Percentiles rank a stretch among this genome's conserved stretches.
phyloP scores from a whole-genome alignment of 768 basidiomycete species.

The Rhizopogon roseolus region DNA sequence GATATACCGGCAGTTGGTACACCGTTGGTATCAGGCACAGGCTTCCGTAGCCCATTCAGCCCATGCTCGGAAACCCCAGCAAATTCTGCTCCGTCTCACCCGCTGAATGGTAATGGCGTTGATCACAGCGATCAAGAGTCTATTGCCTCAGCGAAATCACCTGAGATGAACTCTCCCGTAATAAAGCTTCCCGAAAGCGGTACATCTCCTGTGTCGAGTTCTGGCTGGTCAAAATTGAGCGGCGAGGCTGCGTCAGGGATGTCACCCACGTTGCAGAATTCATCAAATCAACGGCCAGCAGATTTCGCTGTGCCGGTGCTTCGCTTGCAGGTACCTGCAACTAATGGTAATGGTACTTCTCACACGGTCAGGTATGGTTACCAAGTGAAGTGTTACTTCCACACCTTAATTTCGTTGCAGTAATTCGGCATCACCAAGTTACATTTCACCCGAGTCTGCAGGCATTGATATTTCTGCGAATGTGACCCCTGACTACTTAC shows the following conservation, averaged over 20 bases:
- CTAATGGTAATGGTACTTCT: slow-evolving; percentile 15
- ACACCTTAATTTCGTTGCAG: slow-evolving; percentile 6
- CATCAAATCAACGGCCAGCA: not conserved
- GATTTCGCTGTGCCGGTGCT: slow-evolving; percentile 18
- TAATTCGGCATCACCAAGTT: slow-evolving; percentile 21
- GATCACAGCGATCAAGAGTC: slow-evolving; percentile 14
- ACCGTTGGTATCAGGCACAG: slow-evolving; percentile 14
- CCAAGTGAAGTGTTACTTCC: not conserved
- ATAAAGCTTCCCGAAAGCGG: slow-evolving; percentile 24
- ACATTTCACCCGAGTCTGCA: slow-evolving; percentile 29
- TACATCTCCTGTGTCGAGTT: slow-evolving; percentile 16
- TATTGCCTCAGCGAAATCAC: slow-evolving; percentile 21
- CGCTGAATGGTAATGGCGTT: slow-evolving; percentile 1
- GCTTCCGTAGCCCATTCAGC: slow-evolving; percentile 22
- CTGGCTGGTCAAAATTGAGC: slow-evolving; percentile 26
- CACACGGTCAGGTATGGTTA: not conserved
- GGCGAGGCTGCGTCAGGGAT: slow-evolving; percentile 12
- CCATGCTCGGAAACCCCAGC: slow-evolving; percentile 20
- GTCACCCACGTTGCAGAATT: slow-evolving; percentile 9
- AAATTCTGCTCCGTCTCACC: slow-evolving; percentile 16
- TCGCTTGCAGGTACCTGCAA: slow-evolving; percentile 23
- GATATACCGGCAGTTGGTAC: slow-evolving; percentile 25
- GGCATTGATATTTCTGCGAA: slow-evolving; percentile 25
- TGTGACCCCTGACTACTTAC: slow-evolving; percentile 27
- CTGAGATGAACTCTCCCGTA: slow-evolving; percentile 22